Evolutionary conservation across 768 basidiomycete species (phyloP), one percentile per base, ranked within the genome.

Genomic region (Leucocoprinus sp.): DNA sequence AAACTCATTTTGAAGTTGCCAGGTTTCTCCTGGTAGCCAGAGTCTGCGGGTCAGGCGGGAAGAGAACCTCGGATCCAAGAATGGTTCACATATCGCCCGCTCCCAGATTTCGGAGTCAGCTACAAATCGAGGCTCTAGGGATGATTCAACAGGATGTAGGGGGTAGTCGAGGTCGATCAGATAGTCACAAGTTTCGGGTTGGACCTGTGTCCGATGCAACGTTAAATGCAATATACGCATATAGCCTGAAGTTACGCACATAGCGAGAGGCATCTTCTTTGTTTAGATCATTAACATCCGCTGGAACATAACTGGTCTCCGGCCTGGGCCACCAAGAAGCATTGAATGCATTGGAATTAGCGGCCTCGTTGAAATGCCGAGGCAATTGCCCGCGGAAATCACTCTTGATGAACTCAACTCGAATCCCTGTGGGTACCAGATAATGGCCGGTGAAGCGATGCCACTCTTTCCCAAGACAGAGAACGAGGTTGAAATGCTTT

Each of bases 381-480:
- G 96, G 96, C 51, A 99, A 68, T 57, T 90, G 74, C 8, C 92
- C 95, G 50, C 82, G 75, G 54, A 98, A 97, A 47, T 85, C 91
- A 62, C 85, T 92, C 68, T 92, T 88, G 61, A 98, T 69, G 63
- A 92, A 97, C 48, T 83, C 74, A n/a, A 95, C 80, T 21, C 78
- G 72, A 48, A 98, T 66, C 21, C 79, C 85, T 48, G 82, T 76
- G 1, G 93, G 93, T 17, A 98, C 74, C 38, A 95, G 74, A 62
- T 86, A 97, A 60, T 86, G 84, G 3, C 90, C 80, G 2, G 93
- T 88, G 71, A 92, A 99, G 18, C 95, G 76, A 58, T 97, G 71
- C 96, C 96, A 99, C 64, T 99, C 96, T 61, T 93, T 93, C 38
- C 84, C 90, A 41, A 86, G 70, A 64, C 96, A 99, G 1, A 99